Base-by-base conservation (phyloP, 108 stramenopile genomes). In the Mediolabrus comicus region DNA sequence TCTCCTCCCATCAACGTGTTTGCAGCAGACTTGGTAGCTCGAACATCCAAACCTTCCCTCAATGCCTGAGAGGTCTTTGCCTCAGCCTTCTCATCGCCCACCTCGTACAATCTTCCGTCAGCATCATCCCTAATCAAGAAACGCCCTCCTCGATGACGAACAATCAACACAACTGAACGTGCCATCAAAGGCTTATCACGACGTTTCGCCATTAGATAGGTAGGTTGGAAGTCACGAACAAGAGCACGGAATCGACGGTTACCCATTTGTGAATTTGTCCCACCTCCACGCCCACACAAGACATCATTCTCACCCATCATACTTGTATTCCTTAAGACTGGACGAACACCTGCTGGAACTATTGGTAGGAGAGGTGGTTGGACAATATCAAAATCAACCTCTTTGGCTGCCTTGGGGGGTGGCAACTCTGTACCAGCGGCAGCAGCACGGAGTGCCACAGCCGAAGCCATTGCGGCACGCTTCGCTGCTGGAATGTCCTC, bases 1-100 rank as follows among this genome's bases (percentile, higher is more conserved):
- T 77, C 76, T 29, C 57, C 43, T 13, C 75, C 67, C 63, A 77
- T 33, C 28, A 77, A 39, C 31, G 76, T 77, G 64, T 77, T 77
- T n/a, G 76, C 76, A 2, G 81, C 76, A 64, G 73, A 68, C 79
- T 88, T 89, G 17, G 92, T 91, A 9, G 92, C 92, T 3, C 92
- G 72, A 1, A 94, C 92, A 78, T 94, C 92, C 59, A 94, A 72
- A 0, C 92, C 92, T 62, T 94, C 92, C 28, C 92, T 76, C 16
- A 94, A 62, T 1, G 92, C 92, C 71, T 94, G 92, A 38, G 85
- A 87, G 24, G 92, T 94, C 79, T 94, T 94, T 33, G 92, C 92
- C 61, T 94, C 92, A 13, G 92, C 92, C 80, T 91, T 94, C 51
- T 81, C 79, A 65, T 94, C 92, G 3, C 92, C 92, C 24, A 94